Evolutionary conservation across 163 green algal species (phyloP).

Genomic region (Scenedesmus sp.): DNA sequence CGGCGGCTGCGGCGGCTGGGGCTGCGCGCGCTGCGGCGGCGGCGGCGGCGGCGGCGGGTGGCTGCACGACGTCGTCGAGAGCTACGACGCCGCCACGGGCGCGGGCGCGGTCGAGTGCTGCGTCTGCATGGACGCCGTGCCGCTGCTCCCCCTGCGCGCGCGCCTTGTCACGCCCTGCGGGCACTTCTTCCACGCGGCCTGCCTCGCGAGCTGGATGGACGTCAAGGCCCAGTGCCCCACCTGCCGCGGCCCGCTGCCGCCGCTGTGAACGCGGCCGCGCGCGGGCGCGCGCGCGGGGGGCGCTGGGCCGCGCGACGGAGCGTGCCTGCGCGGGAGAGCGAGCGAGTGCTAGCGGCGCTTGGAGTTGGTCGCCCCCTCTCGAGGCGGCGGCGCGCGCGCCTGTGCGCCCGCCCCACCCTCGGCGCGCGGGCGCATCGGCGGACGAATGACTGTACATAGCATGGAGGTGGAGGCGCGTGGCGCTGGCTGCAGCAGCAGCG

Average conservation of each 20-base stretch:
- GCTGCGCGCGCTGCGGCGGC: not conserved
- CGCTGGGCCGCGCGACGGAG: not conserved
- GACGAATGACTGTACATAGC: too few species aligned
- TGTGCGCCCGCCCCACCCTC: too few species aligned
- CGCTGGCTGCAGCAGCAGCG: too few species aligned
- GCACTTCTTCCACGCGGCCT: slow-evolving; percentile 88
- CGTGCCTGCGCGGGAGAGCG: too few species aligned
- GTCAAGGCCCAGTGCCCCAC: slow-evolving; percentile 90
- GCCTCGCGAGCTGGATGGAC: slow-evolving; percentile 86
- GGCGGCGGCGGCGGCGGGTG: not conserved
- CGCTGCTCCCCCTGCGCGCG: slow-evolving; percentile 23
- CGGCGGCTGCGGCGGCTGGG: slow-evolving; percentile 1
- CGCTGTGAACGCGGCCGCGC: slow-evolving; percentile 7
- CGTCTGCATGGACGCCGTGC: slow-evolving; percentile 88
- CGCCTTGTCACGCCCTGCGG: slow-evolving; percentile 85
- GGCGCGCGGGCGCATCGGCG: too few species aligned
- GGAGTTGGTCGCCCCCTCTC: too few species aligned
- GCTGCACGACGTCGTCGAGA: slow-evolving; percentile 43
- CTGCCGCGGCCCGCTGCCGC: slow-evolving; percentile 74
- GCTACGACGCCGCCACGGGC: slow-evolving; percentile 43
- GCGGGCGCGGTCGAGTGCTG: slow-evolving; percentile 78
- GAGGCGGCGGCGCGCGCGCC: too few species aligned
- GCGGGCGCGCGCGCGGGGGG: not conserved
- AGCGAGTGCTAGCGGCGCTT: too few species aligned
- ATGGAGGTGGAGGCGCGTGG: too few species aligned